These are phyloP conservation scores for Arabidopsis arenosa DNA, from an alignment of 345 rosid genomes.

Conservation along the genomic window DNA sequence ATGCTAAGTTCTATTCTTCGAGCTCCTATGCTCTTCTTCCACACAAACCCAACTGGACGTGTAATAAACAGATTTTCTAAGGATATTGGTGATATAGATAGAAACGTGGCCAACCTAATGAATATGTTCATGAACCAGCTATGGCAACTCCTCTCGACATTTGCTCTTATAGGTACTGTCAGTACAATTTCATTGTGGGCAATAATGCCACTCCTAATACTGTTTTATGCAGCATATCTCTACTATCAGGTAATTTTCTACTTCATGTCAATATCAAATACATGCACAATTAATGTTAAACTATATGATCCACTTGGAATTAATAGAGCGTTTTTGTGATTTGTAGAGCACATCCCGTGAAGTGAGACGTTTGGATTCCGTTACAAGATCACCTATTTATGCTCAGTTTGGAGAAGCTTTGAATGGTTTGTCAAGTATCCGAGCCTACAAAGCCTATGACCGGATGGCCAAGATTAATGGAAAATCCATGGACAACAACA, in stretches of 20 bases:
- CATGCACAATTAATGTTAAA: conserved; percentile 1
- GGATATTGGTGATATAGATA: conserved; percentile 92
- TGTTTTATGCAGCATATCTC: conserved; percentile 87
- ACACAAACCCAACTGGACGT: conserved; percentile 92
- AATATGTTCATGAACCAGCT: conserved; percentile 78
- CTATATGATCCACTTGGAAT: conserved; percentile 8
- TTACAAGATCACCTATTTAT: conserved; percentile 87
- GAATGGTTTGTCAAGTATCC: conserved; percentile 84
- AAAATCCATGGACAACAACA: conserved; percentile 87
- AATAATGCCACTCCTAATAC: conserved; percentile 84
- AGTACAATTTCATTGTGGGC: conserved; percentile 95
- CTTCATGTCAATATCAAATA: neutral
- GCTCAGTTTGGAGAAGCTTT: conserved; percentile 97
- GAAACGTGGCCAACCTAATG: conserved; percentile 69
- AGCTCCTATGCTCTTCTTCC: conserved; percentile 95
- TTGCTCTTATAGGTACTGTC: conserved; percentile 82
- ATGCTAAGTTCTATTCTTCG: conserved; percentile 79
- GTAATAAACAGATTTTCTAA: conserved; percentile 92
- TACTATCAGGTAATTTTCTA: conserved; percentile 80
- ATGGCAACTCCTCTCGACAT: conserved; percentile 91
- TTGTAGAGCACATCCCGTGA: conserved; percentile 89
- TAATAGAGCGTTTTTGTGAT: conserved; percentile 17
- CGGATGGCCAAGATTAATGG: conserved; percentile 78
- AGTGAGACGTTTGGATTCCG: conserved; percentile 90
- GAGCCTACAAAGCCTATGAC: conserved; percentile 93